Base-by-base conservation (phyloP, 1,284 basidiomycete species). In the Marasmius fiardii region DNA sequence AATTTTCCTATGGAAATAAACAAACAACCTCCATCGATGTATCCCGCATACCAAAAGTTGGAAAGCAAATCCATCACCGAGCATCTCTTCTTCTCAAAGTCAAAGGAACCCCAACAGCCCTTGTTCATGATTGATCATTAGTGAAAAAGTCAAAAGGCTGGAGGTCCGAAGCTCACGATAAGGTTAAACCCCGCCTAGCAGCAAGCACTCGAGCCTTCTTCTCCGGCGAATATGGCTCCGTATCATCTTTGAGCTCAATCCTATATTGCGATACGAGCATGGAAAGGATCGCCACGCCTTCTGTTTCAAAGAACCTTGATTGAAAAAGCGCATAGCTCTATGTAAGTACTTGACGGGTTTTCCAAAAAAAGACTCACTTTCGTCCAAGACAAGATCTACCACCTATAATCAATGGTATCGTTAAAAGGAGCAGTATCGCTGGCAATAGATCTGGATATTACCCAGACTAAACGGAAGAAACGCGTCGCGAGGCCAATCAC, bases 391-490 rank as follows among this genome's bases (percentile, higher is more conserved):
- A 51, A 2, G 49, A 51, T 16, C 49, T 16, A n/a, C n/a, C 39
- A 16, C 39, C 39, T 41, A 18, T 39, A 4, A 39, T 4, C 5
- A 5, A 6, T 14, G 18, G 16, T 16, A 14, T 14, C 5, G 37
- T 14, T 39, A n/a, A n/a, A n/a, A 10, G 16, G 3, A 10, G 20
- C 2, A 7, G 28, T 51, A 21, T 14, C 2, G 21, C 28, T 37
- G 31, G 8, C 21, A 31, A 49, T 14, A 11, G 7, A 31, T 3
- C 11, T 24, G 4, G 31, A 49, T 31, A 21, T 34, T 14, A 54
- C 53, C 53, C 23, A 45, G 20, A 23, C 53, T 55, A 34, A 55
- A 55, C 8, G 53, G 53, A 23, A 50, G 12, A 33, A 55, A 55
- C 23, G 53, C 53, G 10, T 55, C 53, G 8, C 37, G 33, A 20